Evolutionary conservation across 345 rosid genomes (phyloP).

Genomic region (Linum trigynum): DNA sequence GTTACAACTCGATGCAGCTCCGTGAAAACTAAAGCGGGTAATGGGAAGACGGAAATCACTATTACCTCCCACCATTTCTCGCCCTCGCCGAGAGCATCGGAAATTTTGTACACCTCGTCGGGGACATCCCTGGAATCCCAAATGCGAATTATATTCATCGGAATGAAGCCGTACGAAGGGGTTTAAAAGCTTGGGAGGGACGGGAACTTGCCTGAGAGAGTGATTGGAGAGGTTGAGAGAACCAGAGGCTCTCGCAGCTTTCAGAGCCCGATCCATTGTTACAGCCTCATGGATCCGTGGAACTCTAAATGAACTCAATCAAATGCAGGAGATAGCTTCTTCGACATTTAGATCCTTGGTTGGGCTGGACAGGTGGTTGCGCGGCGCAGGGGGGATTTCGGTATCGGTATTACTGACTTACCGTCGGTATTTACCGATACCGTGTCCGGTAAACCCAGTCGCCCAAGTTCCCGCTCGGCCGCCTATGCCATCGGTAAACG

Average conservation of each 20-base stretch:
- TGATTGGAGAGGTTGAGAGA: conserved; percentile 93
- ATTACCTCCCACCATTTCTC: conserved; percentile 98
- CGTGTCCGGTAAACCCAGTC: too few relatives aligned
- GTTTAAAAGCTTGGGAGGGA: neutral
- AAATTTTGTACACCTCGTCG: conserved; percentile 47
- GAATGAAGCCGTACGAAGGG: neutral
- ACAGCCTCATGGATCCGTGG: neutral
- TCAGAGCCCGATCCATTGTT: conserved; percentile 67
- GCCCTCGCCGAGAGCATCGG: conserved; percentile 57
- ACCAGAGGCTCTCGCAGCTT: conserved; percentile 79
- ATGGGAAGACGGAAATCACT: neutral
- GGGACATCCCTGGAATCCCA: conserved; percentile 56
- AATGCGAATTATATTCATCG: neutral
- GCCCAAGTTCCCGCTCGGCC: too few relatives aligned
- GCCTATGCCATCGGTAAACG: too few relatives aligned
- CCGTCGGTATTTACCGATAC: too few relatives aligned
- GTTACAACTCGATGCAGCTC: neutral
- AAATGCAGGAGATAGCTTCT: too few relatives aligned
- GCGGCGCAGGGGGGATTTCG: too few relatives aligned
- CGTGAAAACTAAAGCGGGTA: neutral
- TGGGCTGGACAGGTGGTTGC: too few relatives aligned
- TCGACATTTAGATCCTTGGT: too few relatives aligned
- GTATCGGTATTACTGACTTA: too few relatives aligned
- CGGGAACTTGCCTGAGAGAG: conserved; percentile 49
- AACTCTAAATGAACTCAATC: neutral